Evolutionary conservation across 2,329 filamentous ascomycete genomes (phyloP).

Genomic region (Phialophora macrospora): DNA sequence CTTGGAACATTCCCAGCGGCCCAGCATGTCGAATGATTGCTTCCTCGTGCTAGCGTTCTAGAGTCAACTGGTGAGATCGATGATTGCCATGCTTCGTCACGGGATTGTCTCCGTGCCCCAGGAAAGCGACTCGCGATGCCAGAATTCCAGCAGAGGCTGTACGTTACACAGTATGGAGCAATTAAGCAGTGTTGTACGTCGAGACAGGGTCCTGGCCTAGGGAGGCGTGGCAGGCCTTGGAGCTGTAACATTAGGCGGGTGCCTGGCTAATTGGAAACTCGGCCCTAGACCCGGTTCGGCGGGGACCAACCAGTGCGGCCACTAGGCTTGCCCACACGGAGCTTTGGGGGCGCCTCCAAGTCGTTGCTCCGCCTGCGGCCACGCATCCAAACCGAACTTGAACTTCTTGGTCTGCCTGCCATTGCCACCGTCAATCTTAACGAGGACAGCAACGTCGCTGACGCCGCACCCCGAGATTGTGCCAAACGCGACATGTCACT

Average conservation of each 20-base stretch:
- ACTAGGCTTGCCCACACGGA: constrained; percentile 14
- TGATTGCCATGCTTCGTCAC: not conserved
- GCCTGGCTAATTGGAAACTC: constrained; percentile 9
- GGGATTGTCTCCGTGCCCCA: not conserved
- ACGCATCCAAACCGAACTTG: constrained; percentile 15
- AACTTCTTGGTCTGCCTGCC: constrained; percentile 12
- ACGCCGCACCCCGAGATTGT: constrained; percentile 11
- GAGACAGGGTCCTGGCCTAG: not conserved
- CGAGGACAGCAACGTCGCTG: constrained; percentile 21
- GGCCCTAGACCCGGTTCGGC: constrained; percentile 9
- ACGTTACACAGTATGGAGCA: not conserved
- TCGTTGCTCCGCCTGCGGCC: constrained; percentile 25
- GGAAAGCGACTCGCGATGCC: not conserved
- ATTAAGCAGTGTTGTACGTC: not conserved
- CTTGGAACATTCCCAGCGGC: constrained; percentile 8
- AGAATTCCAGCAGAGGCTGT: not conserved
- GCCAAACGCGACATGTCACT: constrained; percentile 8
- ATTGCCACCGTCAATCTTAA: constrained; percentile 13
- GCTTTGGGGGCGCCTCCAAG: constrained; percentile 9
- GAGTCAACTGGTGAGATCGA: constrained; percentile 11
- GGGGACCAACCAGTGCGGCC: constrained; percentile 9
- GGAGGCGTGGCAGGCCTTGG: not conserved
- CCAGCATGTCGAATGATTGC: constrained; percentile 5
- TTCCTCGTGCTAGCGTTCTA: constrained; percentile 5
- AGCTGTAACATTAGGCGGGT: constrained; percentile 27